Percentiles rank a stretch among this genome's conserved stretches.
These are phyloP conservation scores for Zychaea mexicana DNA, from an alignment of 371 early-diverging fungal species.

Conservation along the genomic window DNA sequence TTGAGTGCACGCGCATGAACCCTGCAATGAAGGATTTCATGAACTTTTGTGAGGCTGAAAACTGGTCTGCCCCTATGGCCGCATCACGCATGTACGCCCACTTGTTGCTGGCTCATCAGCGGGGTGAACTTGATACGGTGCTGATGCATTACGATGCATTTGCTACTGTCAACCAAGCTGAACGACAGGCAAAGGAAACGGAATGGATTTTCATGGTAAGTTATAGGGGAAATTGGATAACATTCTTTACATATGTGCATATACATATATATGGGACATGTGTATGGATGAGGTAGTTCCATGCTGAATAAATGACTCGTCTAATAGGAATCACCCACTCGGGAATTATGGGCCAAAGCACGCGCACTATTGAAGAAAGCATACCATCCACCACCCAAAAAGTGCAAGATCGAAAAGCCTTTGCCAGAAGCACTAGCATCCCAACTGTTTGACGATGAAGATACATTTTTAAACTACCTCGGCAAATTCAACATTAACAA, in stretches of 20 bases:
- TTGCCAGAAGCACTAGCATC: constrained; percentile 47
- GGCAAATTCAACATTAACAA: constrained; percentile 73
- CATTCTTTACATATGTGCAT: too few relatives aligned
- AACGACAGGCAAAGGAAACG: constrained; percentile 66
- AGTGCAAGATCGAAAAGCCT: constrained; percentile 55
- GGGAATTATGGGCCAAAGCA: constrained; percentile 58
- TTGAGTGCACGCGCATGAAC: constrained; percentile 58
- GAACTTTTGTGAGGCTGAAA: constrained; percentile 51
- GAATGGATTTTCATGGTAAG: constrained; percentile 68
- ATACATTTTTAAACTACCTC: constrained; percentile 60
- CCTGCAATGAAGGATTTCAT: constrained; percentile 46
- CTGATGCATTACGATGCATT: constrained; percentile 61
- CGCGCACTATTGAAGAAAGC: constrained; percentile 48
- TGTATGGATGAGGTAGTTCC: too few relatives aligned
- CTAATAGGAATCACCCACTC: constrained; percentile 47
- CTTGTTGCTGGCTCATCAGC: constrained; percentile 58
- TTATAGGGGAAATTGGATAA: too few relatives aligned
- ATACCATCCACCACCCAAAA: constrained; percentile 50
- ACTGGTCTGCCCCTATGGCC: constrained; percentile 63
- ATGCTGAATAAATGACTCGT: not conserved
- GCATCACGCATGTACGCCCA: constrained; percentile 62
- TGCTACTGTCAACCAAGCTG: constrained; percentile 66
- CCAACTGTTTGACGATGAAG: constrained; percentile 55
- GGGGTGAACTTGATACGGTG: constrained; percentile 53
- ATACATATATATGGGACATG: too few relatives aligned